Base-by-base conservation (phyloP, 1,284 basidiomycete genomes). In the Sanghuangporus baumii region DNA sequence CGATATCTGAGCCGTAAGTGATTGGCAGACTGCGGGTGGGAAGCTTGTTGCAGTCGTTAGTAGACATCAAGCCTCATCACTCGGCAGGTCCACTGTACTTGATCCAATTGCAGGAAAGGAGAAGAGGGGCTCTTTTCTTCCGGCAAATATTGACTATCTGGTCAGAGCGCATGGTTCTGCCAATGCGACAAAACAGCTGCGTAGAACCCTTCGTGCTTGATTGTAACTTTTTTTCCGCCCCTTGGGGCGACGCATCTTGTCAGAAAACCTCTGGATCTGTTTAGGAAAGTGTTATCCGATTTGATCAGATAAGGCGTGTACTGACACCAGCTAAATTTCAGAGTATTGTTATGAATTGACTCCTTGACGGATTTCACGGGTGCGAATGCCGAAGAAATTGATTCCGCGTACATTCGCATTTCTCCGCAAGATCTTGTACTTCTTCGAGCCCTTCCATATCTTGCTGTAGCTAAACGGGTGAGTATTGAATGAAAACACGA, bases 301-400 rank as follows among this genome's bases (percentile, higher is more conserved):
- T 59, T 20, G 34, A 59, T 59, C 57, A 59, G 57, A 59, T 59
- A 59, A 59, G 57, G 34, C 31, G 26, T 36, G n/a, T 20, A 6
- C 48, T 59, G 43, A 59, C 31, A 54, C 36, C 8, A 48, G 9
- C 11, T 48, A 11, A 51, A 37, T 50, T 38, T 34, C 36, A 20
- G 18, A 9, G 20, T 18, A 48, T 38, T 18, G 20, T 31, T 50
- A 34, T 16, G 36, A 31, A 16, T 55, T 57, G 38, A 31, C 51
- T 47, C 55, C 41, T 26, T 36, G 56, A 43, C 60, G 60, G 60
- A 61, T 55, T 61, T 56, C 52, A 38, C 60, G 60, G 60, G 46
- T 41, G 52, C 50, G 52, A 37, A 43, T 46, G 59, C 59, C 59
- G 59, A 60, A 7, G 59, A 26, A 34, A 40, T 36, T 43, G 23